Evolutionary conservation across 106 monocot species (phyloP), one percentile per base, ranked within the genome.

Genomic region (Dioscorea zingiberensis): DNA sequence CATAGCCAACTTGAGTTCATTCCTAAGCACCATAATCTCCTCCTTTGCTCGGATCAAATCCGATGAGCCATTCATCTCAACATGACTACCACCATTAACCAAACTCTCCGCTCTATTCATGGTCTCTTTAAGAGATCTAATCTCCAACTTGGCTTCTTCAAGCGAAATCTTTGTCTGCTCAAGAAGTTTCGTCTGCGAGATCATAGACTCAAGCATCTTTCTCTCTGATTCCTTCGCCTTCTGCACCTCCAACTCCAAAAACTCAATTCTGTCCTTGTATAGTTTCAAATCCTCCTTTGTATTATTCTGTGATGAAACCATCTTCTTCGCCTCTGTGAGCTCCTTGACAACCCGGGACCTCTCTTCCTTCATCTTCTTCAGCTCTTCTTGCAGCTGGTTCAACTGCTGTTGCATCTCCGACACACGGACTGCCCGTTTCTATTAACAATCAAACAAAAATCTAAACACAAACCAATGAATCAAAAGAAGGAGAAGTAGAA

Each of bases 141-240:
- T 72, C 84, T 85, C 87, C 9, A 93, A 69, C 71, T 93, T 93
- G 16, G 84, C 81, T 66, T 93, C 92, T 53, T 93, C 92, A 1
- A 93, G 77, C 38, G 81, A 85, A 13, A 93, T 83, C 80, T 83
- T 93, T 4, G 92, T 78, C 55, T 82, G 72, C 75, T 87, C 87
- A 38, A 93, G 74, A 55, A 77, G 76, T 47, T 93, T 87, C 1
- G 87, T 93, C 60, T 87, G 87, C 18, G 72, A 82, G 25, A 78
- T 62, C 28, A 93, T 60, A 0, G 87, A 93, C 47, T 93, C 92
- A 16, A 93, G 72, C 84, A 85, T 84, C 55, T 87, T 93, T 15
- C 76, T 72, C 66, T 93, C 92, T 10, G 92, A 87, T 19, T 84
- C 77, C 69, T 86, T 91, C 10, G 88, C 80, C 47, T 77, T 85